Evolutionary conservation across 2,329 filamentous ascomycete genomes (phyloP).

Genomic region (Penicillium vulpinum): DNA sequence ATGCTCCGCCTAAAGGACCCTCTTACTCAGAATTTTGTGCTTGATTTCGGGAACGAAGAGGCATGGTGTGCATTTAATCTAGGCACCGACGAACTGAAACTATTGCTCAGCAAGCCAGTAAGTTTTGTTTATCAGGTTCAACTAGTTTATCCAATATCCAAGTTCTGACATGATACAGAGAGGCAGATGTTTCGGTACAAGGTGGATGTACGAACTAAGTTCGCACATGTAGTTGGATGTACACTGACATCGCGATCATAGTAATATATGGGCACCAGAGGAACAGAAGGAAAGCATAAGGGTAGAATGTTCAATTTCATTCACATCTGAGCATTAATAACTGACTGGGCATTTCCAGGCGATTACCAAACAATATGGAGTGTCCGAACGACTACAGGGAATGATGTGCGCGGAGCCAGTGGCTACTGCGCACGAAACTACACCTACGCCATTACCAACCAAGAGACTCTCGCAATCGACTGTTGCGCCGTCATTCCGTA

Average conservation of each 20-base stretch:
- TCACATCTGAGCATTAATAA: background rate
- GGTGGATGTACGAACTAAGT: slow-evolving; percentile 64
- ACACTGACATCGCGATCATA: slow-evolving; percentile 29
- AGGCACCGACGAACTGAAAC: slow-evolving; percentile 34
- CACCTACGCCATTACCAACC: slow-evolving; percentile 12
- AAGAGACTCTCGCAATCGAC: slow-evolving; percentile 11
- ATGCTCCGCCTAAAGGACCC: slow-evolving; percentile 30
- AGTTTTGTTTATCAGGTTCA: slow-evolving; percentile 4
- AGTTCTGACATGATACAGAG: slow-evolving; percentile 33
- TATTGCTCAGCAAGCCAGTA: slow-evolving; percentile 37
- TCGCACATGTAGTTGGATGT: background rate
- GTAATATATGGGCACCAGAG: slow-evolving; percentile 70
- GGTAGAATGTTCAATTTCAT: slow-evolving; percentile 21
- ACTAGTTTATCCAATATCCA: background rate
- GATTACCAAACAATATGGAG: slow-evolving; percentile 64
- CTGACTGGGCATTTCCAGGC: slow-evolving; percentile 24
- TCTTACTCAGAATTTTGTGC: slow-evolving; percentile 42
- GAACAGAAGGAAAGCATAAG: slow-evolving; percentile 58
- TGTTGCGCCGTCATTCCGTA: slow-evolving; percentile 9
- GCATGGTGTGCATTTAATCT: slow-evolving; percentile 45
- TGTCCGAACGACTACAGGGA: slow-evolving; percentile 65
- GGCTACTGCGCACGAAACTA: slow-evolving; percentile 24
- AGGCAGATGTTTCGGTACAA: slow-evolving; percentile 54
- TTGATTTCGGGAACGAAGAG: slow-evolving; percentile 46
- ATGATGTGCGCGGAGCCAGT: slow-evolving; percentile 63